Percentiles rank a stretch among this genome's conserved stretches.
Conservation (phyloP, 306 rosid species). For the Begonia masoniana region DNA sequence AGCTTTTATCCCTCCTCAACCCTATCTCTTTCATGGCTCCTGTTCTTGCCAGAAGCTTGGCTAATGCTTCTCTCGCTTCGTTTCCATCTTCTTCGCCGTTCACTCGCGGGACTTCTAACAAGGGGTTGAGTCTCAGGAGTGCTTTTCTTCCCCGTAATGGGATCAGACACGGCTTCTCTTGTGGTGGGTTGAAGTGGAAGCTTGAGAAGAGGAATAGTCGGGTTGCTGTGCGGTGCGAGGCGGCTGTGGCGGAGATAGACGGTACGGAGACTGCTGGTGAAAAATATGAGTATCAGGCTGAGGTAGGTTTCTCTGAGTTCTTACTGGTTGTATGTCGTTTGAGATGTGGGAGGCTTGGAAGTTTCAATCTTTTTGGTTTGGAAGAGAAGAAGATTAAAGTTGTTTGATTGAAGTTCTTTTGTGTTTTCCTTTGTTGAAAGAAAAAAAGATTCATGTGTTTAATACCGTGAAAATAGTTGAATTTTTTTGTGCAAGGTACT, state of each 20-base stretch:
- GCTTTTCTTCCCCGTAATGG: slow-evolving; percentile 46
- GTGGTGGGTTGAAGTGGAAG: slow-evolving; percentile 43
- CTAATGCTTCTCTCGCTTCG: slow-evolving; percentile 43
- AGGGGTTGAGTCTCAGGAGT: slow-evolving; percentile 24
- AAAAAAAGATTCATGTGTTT: not conserved
- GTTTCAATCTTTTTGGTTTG: not conserved
- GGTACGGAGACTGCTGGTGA: slow-evolving; percentile 63
- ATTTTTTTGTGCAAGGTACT: no score
- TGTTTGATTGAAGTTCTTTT: not conserved
- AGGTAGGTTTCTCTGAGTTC: slow-evolving; percentile 41
- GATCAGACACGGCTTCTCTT: slow-evolving; percentile 21
- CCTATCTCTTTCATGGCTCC: slow-evolving; percentile 52
- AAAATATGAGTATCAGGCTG: slow-evolving; percentile 92
- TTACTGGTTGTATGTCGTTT: not conserved
- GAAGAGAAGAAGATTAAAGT: not conserved
- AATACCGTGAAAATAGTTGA: no score
- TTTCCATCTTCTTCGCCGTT: slow-evolving; percentile 47
- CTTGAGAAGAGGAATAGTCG: slow-evolving; percentile 24
- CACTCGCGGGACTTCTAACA: slow-evolving; percentile 13
- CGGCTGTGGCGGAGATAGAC: slow-evolving; percentile 76
- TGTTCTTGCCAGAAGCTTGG: slow-evolving; percentile 51
- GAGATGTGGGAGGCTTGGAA: not conserved
- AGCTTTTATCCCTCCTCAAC: not conserved
- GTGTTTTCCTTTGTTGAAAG: not conserved
- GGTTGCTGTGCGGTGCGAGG: slow-evolving; percentile 56